phyloP scores from a whole-genome alignment of 1,284 basidiomycete species.

The Moniliella sp. region DNA sequence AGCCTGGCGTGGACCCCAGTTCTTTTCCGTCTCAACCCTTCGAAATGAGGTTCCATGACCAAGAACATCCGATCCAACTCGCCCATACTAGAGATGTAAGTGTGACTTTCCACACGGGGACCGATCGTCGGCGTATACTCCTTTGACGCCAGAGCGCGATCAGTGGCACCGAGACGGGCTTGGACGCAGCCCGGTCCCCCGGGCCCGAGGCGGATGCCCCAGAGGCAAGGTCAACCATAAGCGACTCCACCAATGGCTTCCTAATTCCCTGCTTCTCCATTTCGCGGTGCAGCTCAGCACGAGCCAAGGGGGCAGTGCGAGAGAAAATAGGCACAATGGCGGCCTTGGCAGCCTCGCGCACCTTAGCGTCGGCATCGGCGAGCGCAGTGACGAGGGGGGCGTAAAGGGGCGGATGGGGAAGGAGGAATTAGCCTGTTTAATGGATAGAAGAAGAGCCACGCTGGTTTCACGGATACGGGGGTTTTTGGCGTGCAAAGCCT shows the following conservation, averaged over 20 bases:
- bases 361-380: slow-evolving; percentile 70
- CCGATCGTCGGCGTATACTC: not conserved
- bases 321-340: slow-evolving; percentile 66
- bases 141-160: not conserved
- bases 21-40: slow-evolving; percentile 86
- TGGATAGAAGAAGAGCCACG: not conserved
- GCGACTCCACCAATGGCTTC: slow-evolving; percentile 49
- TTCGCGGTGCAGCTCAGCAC: slow-evolving; percentile 77
- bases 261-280: slow-evolving; percentile 60
- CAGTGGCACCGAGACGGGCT: not conserved
- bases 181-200: not conserved
- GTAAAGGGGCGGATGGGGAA: slow-evolving; percentile 64
- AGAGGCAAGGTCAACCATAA: slow-evolving; percentile 36
- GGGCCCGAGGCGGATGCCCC: not conserved
- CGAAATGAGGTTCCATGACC: slow-evolving; percentile 56
- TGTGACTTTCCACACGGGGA: slow-evolving; percentile 12
- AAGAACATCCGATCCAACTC: slow-evolving; percentile 70
- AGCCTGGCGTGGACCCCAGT: slow-evolving; percentile 69
- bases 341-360: slow-evolving; percentile 60
- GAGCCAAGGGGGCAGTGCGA: slow-evolving; percentile 56
- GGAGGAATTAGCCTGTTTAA: not conserved
- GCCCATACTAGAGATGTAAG: slow-evolving; percentile 55
- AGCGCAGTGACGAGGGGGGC: slow-evolving; percentile 57
- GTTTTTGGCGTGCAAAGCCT: not conserved
- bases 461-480: not conserved